phyloP scores from a whole-genome alignment of 345 rosid genomes.

The Brassica cretica region DNA sequence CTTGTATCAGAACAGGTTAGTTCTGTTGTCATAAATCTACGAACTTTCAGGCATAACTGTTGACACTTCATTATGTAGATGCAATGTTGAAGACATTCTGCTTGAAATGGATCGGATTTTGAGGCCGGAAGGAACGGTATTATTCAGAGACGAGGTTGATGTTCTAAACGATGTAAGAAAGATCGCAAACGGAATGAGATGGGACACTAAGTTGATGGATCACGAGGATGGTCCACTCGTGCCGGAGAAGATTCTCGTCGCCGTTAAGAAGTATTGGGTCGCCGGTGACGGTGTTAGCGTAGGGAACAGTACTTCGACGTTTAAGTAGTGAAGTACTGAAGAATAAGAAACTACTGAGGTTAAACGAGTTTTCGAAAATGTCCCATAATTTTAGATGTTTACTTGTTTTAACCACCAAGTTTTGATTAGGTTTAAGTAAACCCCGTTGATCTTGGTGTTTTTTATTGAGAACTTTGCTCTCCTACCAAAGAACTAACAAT shows the following conservation, averaged over 20 bases:
- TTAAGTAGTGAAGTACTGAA: background rate
- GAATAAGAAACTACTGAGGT: background rate
- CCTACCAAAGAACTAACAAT: too few relatives aligned
- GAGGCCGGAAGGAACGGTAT: constrained; percentile 72
- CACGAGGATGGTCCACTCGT: constrained; percentile 71
- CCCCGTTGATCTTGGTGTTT: too few relatives aligned
- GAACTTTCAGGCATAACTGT: background rate
- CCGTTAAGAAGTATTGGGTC: constrained; percentile 69
- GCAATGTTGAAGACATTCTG: constrained; percentile 53
- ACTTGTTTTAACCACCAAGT: too few relatives aligned
- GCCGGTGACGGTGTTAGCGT: constrained; percentile 1
- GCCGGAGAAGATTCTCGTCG: constrained; percentile 57
- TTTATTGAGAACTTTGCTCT: too few relatives aligned
- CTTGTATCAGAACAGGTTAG: constrained; percentile 56
- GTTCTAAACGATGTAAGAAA: constrained; percentile 52
- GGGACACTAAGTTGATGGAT: constrained; percentile 65
- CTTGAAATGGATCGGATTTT: constrained; percentile 72
- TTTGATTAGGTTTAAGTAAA: too few relatives aligned
- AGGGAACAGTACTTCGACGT: background rate
- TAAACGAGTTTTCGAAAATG: too few relatives aligned
- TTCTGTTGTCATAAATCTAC: constrained; percentile 1
- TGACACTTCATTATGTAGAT: constrained; percentile 41
- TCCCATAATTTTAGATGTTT: too few relatives aligned
- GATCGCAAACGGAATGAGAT: constrained; percentile 54
- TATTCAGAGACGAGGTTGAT: constrained; percentile 54